These are phyloP conservation scores for Stemphylium lycopersici DNA, from an alignment of 2,329 filamentous ascomycete genomes.

Conservation along the genomic window DNA sequence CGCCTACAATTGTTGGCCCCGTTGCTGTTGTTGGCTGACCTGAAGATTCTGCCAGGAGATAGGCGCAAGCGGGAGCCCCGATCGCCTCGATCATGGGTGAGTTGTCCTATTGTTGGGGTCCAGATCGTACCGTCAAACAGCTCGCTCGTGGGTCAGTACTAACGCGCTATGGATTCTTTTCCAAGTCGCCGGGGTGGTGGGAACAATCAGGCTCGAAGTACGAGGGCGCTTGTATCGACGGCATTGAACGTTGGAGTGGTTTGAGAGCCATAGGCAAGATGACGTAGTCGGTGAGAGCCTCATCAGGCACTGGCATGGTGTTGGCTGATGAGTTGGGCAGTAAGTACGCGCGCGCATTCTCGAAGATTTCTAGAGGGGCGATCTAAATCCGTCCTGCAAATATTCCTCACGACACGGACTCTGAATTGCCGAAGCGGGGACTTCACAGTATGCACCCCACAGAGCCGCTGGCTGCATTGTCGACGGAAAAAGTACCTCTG, in stretches of 20 bases:
- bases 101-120: neutral
- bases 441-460: constrained; percentile 12
- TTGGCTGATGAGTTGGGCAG: constrained; percentile 1
- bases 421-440: constrained; percentile 2
- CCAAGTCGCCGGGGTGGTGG: neutral
- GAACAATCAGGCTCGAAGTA: neutral
- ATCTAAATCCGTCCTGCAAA: constrained; percentile 2
- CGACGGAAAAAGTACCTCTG: neutral
- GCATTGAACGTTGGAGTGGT: neutral
- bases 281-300: constrained; percentile 34
- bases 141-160: neutral
- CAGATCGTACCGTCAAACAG: neutral
- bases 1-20: neutral
- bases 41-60: neutral
- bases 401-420: constrained; percentile 2
- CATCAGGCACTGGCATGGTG: constrained; percentile 8
- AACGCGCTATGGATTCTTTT: neutral
- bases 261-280: neutral
- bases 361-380: constrained; percentile 5
- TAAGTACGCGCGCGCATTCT: constrained; percentile 4
- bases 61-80: neutral
- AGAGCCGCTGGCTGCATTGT: constrained; percentile 1
- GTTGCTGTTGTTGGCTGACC: neutral
- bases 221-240: neutral
- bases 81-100: neutral